phyloP scores from a whole-genome alignment of 139 green algal genomes.

The Zygnema circumcarinatum region DNA sequence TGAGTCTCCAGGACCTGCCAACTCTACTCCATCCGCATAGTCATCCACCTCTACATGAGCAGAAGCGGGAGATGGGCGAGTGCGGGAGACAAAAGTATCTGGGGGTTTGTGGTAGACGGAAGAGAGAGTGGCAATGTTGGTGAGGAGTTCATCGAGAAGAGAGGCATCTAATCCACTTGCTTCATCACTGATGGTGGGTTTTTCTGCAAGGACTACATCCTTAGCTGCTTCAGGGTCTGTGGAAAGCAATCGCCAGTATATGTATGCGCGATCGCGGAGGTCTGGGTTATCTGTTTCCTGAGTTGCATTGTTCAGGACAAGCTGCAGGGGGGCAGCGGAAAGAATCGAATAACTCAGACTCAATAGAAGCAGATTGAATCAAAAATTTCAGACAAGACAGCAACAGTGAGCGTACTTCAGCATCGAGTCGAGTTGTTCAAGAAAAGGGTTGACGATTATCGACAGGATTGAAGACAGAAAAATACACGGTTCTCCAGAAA shows the following conservation, averaged over 20 bases:
- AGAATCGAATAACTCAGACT: neutral
- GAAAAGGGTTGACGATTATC: neutral
- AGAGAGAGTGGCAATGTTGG: constrained; percentile 81
- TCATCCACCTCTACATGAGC: neutral
- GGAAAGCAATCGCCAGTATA: constrained; percentile 98
- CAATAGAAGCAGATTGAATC: neutral
- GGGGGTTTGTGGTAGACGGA: constrained; percentile 95
- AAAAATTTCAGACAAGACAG: neutral
- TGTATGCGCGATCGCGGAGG: constrained; percentile 93
- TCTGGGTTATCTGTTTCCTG: constrained; percentile 98
- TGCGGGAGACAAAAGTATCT: constrained; percentile 63
- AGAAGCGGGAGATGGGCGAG: neutral
- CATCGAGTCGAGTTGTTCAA: neutral
- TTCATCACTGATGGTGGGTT: constrained; percentile 89
- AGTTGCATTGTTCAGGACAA: constrained; percentile 61
- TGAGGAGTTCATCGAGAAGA: constrained; percentile 82
- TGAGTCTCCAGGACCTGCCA: constrained; percentile 17
- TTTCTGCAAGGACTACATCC: constrained; percentile 92
- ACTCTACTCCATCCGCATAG: constrained; percentile 7
- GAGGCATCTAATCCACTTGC: constrained; percentile 75
- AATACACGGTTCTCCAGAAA: too few species aligned
- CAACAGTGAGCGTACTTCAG: neutral
- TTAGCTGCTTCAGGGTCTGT: constrained; percentile 94
- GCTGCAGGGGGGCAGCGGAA: neutral
- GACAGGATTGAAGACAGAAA: too few species aligned